These are phyloP conservation scores for Phytophthora pistaciae DNA, from an alignment of 352 stramenopile genomes.

Conservation along the genomic window DNA sequence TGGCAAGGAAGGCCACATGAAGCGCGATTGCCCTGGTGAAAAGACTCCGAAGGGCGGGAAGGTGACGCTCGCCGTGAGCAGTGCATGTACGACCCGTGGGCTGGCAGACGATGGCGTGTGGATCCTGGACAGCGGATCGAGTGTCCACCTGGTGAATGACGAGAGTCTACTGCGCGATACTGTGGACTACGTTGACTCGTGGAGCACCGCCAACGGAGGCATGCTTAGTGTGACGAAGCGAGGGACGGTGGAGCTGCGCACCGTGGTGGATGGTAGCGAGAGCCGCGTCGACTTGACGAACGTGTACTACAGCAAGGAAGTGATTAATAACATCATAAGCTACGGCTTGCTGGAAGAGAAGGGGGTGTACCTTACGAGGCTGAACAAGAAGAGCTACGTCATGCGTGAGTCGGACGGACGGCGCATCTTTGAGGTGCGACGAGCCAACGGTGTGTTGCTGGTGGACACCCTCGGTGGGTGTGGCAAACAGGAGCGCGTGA, in stretches of 20 bases:
- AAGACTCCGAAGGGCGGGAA: background rate
- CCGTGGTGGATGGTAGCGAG: background rate
- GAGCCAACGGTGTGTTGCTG: background rate
- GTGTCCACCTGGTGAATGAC: constrained; percentile 1
- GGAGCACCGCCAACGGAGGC: no score
- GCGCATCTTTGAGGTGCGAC: background rate
- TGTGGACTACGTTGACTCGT: background rate
- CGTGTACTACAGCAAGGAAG: background rate
- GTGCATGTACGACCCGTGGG: background rate
- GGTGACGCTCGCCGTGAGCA: background rate
- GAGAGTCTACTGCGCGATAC: background rate
- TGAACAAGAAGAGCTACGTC: background rate
- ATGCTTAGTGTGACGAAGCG: background rate
- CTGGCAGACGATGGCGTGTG: background rate
- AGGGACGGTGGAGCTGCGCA: background rate
- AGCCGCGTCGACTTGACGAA: background rate
- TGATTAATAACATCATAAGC: constrained; percentile 1
- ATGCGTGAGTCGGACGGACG: background rate
- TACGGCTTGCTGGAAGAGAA: background rate
- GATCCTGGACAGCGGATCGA: background rate
- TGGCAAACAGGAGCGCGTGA: background rate
- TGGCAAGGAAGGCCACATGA: background rate
- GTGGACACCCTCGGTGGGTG: background rate
- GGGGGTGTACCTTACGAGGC: background rate
- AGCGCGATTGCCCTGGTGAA: background rate